These are phyloP conservation scores for Apiospora pterosperma DNA, from an alignment of 2,329 filamentous ascomycete genomes.

Conservation along the genomic window DNA sequence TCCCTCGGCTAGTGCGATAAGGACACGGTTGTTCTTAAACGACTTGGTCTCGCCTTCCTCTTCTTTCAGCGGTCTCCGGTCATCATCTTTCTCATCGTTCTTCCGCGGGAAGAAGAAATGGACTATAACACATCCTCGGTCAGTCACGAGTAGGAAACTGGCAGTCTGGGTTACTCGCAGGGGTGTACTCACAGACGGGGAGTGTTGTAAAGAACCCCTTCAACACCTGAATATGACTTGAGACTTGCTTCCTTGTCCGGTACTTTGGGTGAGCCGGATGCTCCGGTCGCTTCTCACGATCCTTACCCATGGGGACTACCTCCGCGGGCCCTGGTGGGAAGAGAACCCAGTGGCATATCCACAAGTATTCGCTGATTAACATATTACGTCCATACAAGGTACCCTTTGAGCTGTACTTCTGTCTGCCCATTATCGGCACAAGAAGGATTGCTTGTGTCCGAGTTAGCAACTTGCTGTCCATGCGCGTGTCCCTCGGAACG, in stretches of 20 bases:
- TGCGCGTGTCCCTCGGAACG: background rate
- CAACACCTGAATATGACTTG: slow-evolving; percentile 68
- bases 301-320: slow-evolving; percentile 41
- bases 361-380: slow-evolving; percentile 67
- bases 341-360: slow-evolving; percentile 45
- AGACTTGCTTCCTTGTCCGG: slow-evolving; percentile 58
- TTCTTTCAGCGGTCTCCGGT: slow-evolving; percentile 31
- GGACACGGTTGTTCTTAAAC: slow-evolving; percentile 63
- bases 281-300: slow-evolving; percentile 28
- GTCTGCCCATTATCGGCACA: slow-evolving; percentile 63
- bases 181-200: slow-evolving; percentile 53
- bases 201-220: slow-evolving; percentile 64
- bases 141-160: background rate
- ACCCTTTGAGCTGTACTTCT: slow-evolving; percentile 63
- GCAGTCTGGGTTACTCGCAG: background rate
- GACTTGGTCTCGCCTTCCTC: slow-evolving; percentile 44
- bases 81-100: slow-evolving; percentile 51
- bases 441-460: slow-evolving; percentile 52
- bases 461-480: slow-evolving; percentile 15
- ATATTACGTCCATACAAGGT: slow-evolving; percentile 67
- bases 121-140: slow-evolving; percentile 34
- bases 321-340: slow-evolving; percentile 40
- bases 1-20: slow-evolving; percentile 57
- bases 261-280: slow-evolving; percentile 26
- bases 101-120: slow-evolving; percentile 58